A percentile compares a stretch with the other conserved stretches of the same genome.
Evolutionary conservation across 2,329 filamentous ascomycete species (phyloP).

Genomic region (Aureobasidium subglaciale): DNA sequence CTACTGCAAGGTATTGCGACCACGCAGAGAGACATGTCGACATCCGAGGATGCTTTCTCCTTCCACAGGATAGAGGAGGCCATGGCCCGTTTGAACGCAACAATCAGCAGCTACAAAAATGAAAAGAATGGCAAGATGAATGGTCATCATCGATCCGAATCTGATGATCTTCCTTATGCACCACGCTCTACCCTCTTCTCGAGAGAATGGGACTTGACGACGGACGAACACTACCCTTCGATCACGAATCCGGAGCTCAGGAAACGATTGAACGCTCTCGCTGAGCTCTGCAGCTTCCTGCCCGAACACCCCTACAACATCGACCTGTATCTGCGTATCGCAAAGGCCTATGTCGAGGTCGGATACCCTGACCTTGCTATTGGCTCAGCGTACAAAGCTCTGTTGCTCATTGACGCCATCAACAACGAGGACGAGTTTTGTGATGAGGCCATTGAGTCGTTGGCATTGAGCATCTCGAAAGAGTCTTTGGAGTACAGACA

Average conservation of each 20-base stretch:
- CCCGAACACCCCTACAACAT: constrained; percentile 33
- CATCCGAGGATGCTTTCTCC: constrained; percentile 5
- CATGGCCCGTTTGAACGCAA: constrained; percentile 13
- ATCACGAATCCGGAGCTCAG: constrained; percentile 17
- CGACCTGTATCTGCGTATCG: constrained; percentile 54
- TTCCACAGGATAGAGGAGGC: constrained; percentile 14
- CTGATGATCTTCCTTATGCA: constrained; percentile 9
- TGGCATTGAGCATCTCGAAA: constrained; percentile 16
- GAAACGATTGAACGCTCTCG: constrained; percentile 9
- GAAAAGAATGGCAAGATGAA: constrained; percentile 13
- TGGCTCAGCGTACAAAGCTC: constrained; percentile 81
- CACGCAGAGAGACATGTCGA: not conserved
- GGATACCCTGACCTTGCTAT: constrained; percentile 85
- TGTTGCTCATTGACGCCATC: constrained; percentile 79
- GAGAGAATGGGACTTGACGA: constrained; percentile 1
- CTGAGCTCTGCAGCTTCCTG: constrained; percentile 16
- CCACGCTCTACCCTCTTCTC: constrained; percentile 9
- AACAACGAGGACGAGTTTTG: constrained; percentile 75
- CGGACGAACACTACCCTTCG: constrained; percentile 16
- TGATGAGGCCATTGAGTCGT: constrained; percentile 52
- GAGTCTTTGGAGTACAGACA: constrained; percentile 14
- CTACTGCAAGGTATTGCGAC: not conserved
- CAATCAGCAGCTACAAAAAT: constrained; percentile 22
- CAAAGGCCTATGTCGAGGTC: constrained; percentile 62
- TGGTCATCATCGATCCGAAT: constrained; percentile 5